Percentiles rank a stretch among this genome's conserved stretches.
phyloP scores from a whole-genome alignment of 2,329 filamentous ascomycete genomes.

The Xylaria hypoxylon region DNA sequence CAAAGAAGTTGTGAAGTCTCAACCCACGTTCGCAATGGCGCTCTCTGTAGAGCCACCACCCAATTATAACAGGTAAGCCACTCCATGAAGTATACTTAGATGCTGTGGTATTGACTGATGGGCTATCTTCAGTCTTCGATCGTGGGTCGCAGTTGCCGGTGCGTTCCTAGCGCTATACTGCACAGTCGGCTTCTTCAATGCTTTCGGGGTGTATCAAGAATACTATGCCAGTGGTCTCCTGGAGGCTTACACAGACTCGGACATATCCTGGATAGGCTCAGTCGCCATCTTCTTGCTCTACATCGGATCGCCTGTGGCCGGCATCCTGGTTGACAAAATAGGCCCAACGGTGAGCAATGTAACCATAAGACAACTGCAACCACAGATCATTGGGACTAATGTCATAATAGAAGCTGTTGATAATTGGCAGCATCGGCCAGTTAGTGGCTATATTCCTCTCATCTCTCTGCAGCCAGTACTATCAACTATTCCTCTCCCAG shows the following conservation, averaged over 20 bases:
- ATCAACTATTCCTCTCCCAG: slow-evolving; percentile 51
- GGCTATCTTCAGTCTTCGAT: slow-evolving; percentile 21
- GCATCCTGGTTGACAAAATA: slow-evolving; percentile 49
- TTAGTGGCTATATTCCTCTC: slow-evolving; percentile 49
- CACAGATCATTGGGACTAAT: slow-evolving; percentile 2
- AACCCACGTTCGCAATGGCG: slow-evolving; percentile 19
- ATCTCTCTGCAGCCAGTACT: slow-evolving; percentile 49
- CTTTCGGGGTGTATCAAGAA: slow-evolving; percentile 52
- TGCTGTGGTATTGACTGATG: background rate
- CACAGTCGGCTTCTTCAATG: slow-evolving; percentile 51
- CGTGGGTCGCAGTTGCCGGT: slow-evolving; percentile 43
- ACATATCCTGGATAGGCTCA: slow-evolving; percentile 53
- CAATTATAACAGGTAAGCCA: slow-evolving; percentile 28
- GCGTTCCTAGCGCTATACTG: slow-evolving; percentile 45
- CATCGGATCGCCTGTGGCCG: slow-evolving; percentile 43
- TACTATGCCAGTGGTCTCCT: slow-evolving; percentile 47
- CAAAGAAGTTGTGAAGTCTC: background rate
- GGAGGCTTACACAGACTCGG: slow-evolving; percentile 41
- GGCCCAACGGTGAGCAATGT: slow-evolving; percentile 44
- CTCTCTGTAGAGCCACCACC: slow-evolving; percentile 29
- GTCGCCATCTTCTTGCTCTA: slow-evolving; percentile 50
- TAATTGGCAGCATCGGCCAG: slow-evolving; percentile 34
- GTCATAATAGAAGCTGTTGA: slow-evolving; percentile 30
- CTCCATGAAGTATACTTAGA: background rate
- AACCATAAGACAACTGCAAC: slow-evolving; percentile 13